Evolutionary conservation across 306 rosid genomes (phyloP).

Genomic region (Astragalus glycyphyllos): DNA sequence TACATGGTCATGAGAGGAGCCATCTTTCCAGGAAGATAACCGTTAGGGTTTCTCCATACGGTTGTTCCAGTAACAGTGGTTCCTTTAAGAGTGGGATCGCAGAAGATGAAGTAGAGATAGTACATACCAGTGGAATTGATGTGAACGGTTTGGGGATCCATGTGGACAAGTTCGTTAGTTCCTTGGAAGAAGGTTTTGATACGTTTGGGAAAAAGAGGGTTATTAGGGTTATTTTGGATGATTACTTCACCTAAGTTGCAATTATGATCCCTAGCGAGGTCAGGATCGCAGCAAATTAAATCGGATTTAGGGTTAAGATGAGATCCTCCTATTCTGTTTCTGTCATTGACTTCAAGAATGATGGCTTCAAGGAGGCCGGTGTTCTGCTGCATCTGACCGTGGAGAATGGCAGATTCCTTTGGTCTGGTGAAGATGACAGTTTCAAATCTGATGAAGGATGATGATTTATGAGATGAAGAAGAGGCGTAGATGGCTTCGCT

Average conservation of each 20-base stretch:
- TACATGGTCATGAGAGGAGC: constrained; percentile 81
- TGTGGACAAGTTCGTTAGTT: constrained; percentile 39
- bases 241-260: constrained; percentile 81
- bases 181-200: constrained; percentile 74
- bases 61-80: constrained; percentile 79
- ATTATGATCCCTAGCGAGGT: constrained; percentile 49
- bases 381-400: constrained; percentile 67
- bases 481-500: constrained; percentile 84
- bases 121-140: constrained; percentile 82
- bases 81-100: constrained; percentile 73
- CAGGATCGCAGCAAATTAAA: constrained; percentile 62
- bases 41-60: constrained; percentile 85
- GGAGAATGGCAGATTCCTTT: constrained; percentile 55
- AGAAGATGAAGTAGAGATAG: constrained; percentile 87
- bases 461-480: constrained; percentile 43
- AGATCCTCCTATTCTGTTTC: constrained; percentile 75
- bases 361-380: constrained; percentile 90
- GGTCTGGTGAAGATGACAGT: constrained; percentile 70
- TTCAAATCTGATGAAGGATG: constrained; percentile 83
- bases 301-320: constrained; percentile 61
- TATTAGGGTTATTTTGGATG: constrained; percentile 57
- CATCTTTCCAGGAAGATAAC: constrained; percentile 92
- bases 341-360: constrained; percentile 75
- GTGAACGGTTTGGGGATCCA: constrained; percentile 48
- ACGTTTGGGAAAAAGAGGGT: constrained; percentile 62